These are phyloP conservation scores for Elsinoe batatas DNA, from an alignment of 2,329 filamentous ascomycete genomes.

Conservation along the genomic window DNA sequence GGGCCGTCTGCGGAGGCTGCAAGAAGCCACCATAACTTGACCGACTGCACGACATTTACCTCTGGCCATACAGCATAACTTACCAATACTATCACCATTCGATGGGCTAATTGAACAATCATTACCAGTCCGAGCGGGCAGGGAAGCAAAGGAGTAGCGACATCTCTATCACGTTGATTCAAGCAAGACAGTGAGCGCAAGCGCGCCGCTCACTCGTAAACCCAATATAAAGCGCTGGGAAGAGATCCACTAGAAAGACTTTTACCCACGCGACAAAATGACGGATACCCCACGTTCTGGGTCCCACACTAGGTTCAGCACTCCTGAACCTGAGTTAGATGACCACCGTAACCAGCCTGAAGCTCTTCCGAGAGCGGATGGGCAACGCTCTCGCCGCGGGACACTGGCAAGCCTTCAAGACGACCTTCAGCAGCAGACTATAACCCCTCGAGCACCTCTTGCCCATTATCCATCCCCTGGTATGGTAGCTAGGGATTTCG, in stretches of 20 bases:
- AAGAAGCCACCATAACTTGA: slow-evolving; percentile 94
- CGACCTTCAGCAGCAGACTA: slow-evolving; percentile 36
- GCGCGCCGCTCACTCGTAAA: slow-evolving; percentile 40
- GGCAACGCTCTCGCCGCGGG: slow-evolving; percentile 48
- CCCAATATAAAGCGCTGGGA: background rate
- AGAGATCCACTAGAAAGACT: too few relatives aligned
- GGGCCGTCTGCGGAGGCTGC: slow-evolving; percentile 94
- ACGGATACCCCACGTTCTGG: slow-evolving; percentile 55
- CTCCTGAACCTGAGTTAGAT: slow-evolving; percentile 71
- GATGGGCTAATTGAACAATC: slow-evolving; percentile 35
- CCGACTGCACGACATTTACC: slow-evolving; percentile 23
- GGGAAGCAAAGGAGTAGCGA: slow-evolving; percentile 15
- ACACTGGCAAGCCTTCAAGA: slow-evolving; percentile 60
- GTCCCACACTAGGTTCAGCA: slow-evolving; percentile 57
- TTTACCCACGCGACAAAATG: slow-evolving; percentile 29
- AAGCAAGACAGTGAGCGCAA: slow-evolving; percentile 43
- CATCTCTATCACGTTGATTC: slow-evolving; percentile 38
- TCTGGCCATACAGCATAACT: slow-evolving; percentile 17
- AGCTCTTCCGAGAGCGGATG: slow-evolving; percentile 46
- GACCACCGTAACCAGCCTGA: slow-evolving; percentile 67
- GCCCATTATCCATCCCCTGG: slow-evolving; percentile 25
- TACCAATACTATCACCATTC: slow-evolving; percentile 16
- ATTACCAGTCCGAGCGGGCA: slow-evolving; percentile 36
- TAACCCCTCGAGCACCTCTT: slow-evolving; percentile 35
- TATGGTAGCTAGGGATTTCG: slow-evolving; percentile 64